These are phyloP conservation scores for Xerocomus brunneocitrinus DNA, from an alignment of 768 basidiomycete genomes.

Conservation along the genomic window DNA sequence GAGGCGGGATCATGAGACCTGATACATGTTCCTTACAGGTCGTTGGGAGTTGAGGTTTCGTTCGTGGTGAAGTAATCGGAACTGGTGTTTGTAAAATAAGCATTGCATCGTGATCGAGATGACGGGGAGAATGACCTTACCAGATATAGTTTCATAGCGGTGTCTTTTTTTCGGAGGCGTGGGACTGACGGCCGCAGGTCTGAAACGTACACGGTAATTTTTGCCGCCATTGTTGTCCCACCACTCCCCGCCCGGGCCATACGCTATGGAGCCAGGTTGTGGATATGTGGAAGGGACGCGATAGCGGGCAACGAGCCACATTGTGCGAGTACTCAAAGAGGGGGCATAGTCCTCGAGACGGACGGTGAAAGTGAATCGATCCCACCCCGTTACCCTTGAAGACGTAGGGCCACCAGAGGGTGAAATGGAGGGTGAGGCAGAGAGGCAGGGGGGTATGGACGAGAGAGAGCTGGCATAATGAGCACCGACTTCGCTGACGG, in stretches of 20 bases:
- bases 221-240: slow-evolving; percentile 87
- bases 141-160: slow-evolving; percentile 21
- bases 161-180: not conserved
- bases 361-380: slow-evolving; percentile 57
- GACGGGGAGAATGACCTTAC: slow-evolving; percentile 4
- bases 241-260: slow-evolving; percentile 63
- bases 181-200: slow-evolving; percentile 5
- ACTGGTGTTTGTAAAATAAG: slow-evolving; percentile 11
- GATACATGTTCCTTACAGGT: slow-evolving; percentile 13
- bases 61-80: not conserved
- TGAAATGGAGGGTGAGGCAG: not conserved
- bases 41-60: not conserved
- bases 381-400: slow-evolving; percentile 37
- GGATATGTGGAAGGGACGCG: slow-evolving; percentile 22
- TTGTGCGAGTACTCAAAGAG: slow-evolving; percentile 44
- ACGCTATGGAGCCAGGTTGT: slow-evolving; percentile 12
- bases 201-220: slow-evolving; percentile 79
- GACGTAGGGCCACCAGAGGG: not conserved
- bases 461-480: slow-evolving; percentile 42
- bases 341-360: slow-evolving; percentile 67
- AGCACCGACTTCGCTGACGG: slow-evolving; percentile 79
- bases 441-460: slow-evolving; percentile 31
- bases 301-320: slow-evolving; percentile 63
- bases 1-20: slow-evolving; percentile 3
- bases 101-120: not conserved